Evolutionary conservation across 805 yeast species (phyloP).

Genomic region (Lipomyces japonicus): DNA sequence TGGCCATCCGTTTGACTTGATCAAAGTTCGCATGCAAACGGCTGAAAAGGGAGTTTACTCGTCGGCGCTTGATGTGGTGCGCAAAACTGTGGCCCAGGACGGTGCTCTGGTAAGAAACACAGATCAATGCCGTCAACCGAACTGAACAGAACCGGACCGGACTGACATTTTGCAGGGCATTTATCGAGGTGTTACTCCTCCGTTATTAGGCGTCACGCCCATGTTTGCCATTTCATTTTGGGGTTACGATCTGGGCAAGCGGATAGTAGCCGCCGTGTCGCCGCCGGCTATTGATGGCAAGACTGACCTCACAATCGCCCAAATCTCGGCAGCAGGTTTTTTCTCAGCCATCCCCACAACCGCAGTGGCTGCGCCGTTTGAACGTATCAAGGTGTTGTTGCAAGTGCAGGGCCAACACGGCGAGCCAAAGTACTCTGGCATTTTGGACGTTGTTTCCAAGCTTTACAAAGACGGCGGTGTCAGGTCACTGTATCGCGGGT

Average conservation of each 20-base stretch:
- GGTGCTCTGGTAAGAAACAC: slow-evolving; percentile 46
- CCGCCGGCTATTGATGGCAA: slow-evolving; percentile 37
- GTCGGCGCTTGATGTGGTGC: slow-evolving; percentile 64
- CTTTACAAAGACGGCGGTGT: slow-evolving; percentile 79
- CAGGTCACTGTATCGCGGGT: slow-evolving; percentile 82
- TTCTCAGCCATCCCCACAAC: slow-evolving; percentile 93
- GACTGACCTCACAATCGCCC: slow-evolving; percentile 58
- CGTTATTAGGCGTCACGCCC: slow-evolving; percentile 94
- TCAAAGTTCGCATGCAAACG: slow-evolving; percentile 82
- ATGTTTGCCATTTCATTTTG: slow-evolving; percentile 98
- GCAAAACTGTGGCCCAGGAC: slow-evolving; percentile 62
- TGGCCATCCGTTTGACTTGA: slow-evolving; percentile 89
- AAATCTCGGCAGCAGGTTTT: slow-evolving; percentile 89
- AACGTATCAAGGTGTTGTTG: slow-evolving; percentile 88
- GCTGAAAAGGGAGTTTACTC: slow-evolving; percentile 54
- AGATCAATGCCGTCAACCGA: not conserved
- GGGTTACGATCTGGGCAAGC: slow-evolving; percentile 95
- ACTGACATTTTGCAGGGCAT: slow-evolving; percentile 48
- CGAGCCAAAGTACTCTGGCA: slow-evolving; percentile 43
- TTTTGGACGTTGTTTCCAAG: slow-evolving; percentile 58
- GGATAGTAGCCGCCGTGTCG: slow-evolving; percentile 51
- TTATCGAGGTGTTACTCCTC: slow-evolving; percentile 92
- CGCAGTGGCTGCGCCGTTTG: slow-evolving; percentile 95
- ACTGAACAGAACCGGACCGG: not conserved
- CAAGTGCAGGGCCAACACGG: slow-evolving; percentile 61